Base-by-base conservation (phyloP, 306 rosid species). In the Trichosanthes cucumerina region DNA sequence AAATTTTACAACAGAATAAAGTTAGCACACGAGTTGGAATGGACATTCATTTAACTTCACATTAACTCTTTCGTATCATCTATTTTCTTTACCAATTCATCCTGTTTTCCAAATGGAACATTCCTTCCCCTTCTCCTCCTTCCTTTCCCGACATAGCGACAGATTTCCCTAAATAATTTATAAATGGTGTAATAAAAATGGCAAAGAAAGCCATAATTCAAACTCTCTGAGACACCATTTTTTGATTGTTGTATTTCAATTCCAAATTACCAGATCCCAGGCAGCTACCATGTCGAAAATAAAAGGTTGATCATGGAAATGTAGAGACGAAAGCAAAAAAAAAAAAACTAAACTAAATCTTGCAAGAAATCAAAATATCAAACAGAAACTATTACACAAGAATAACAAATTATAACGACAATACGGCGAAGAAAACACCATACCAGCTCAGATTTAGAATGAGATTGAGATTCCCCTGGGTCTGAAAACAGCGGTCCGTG, bases 371-470 rank as follows among this genome's bases (percentile, higher is more conserved):
- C 75, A 53, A 31, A 69, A 46, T 69, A 10, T 43, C 57, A 53
- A 23, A 54, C 73, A 56, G 53, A 11, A 23, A 78, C 56, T 63
- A 24, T 10, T 1, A 13, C 16, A 47, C 53, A 21, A 65, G 36
- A 66, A 49, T 16, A 23, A 33, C 41, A 18, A n/a, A 39, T 57
- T 39, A 59, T 5, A 39, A 47, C 28, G 57, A 78, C 59, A 47
- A 6, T 19, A 16, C 39, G 7, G 52, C 18, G 58, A 47, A 33
- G 79, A 75, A 73, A 64, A 47, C 39, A 12, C 6, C 76, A 2
- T 71, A 88, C 97, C 91, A 78, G 78, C n/a, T 80, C 76, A 75
- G 88, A 77, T 62, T 68, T 81, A 70, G 88, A 79, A 50, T 68
- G 81, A 74, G 88, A 79, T 56, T 64, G 81, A 74, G 86, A 80